These are phyloP conservation scores for Phaseolus lunatus DNA, from an alignment of 306 rosid species.

Conservation along the genomic window DNA sequence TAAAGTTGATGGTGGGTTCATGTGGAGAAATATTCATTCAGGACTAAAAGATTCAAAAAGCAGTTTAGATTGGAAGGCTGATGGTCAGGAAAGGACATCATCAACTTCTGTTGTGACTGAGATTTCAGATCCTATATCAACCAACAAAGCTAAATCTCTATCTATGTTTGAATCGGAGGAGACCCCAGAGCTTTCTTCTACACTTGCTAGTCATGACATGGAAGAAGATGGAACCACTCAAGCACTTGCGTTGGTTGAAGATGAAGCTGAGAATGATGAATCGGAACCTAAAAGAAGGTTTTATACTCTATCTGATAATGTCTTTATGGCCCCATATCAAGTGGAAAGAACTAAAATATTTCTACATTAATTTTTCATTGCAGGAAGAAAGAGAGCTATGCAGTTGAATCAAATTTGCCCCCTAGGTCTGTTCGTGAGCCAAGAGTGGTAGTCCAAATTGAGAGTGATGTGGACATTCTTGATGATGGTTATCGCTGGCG, in stretches of 20 bases:
- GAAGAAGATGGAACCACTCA: constrained; percentile 64
- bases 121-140: constrained; percentile 62
- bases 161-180: constrained; percentile 60
- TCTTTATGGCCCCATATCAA: constrained; percentile 4
- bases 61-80: constrained; percentile 58
- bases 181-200: constrained; percentile 74
- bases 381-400: constrained; percentile 72
- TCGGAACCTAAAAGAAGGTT: constrained; percentile 82
- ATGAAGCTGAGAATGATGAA: constrained; percentile 64
- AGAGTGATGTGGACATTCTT: constrained; percentile 80
- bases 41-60: constrained; percentile 52
- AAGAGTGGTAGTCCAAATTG: constrained; percentile 84
- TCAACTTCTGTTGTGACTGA: constrained; percentile 66
- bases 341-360: constrained; percentile 8
- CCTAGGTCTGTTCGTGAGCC: constrained; percentile 80
- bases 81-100: constrained; percentile 72
- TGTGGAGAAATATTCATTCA: constrained; percentile 62
- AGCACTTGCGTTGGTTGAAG: constrained; percentile 56
- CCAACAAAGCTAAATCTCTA: constrained; percentile 54
- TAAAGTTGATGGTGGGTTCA: constrained; percentile 57
- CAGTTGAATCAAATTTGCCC: constrained; percentile 59
- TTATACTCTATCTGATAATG: constrained; percentile 2
- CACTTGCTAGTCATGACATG: constrained; percentile 63
- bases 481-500: constrained; percentile 98
- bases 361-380: constrained; percentile 42